Evolutionary conservation across 495 filamentous ascomycete genomes (phyloP), one percentile per base, ranked within the genome.

Genomic region (Neurospora sp.): DNA sequence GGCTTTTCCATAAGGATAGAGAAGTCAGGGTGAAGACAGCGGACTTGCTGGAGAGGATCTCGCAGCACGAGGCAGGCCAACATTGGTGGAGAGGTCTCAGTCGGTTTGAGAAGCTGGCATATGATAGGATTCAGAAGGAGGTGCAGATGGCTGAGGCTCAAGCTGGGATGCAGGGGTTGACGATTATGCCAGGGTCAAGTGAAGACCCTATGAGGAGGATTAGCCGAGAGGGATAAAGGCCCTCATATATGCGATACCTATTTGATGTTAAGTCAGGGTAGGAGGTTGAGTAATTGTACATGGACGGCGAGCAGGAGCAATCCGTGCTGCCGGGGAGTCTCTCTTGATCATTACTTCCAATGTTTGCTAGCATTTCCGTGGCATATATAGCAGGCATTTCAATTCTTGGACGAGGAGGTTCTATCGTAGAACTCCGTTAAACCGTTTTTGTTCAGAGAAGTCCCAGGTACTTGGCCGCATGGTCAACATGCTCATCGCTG

Each of bases 11-110:
- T 84, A 93, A 93, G 44, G 87, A 93, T 72, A 85, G 84, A 40
- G 92, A 92, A 72, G 94, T 97, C 37, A 88, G 96, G 48, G 83
- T 92, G 76, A 89, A 89, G 46, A 91, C 91, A 5, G 93, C 92
- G 18, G 92, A 92, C 42, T 84, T 98, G 44, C 82, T 99, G 31
- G 94, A 94, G 74, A 86, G 94, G 16, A 92, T 99, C 70, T 87
- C 89, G 70, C 88, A 88, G 66, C 95, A 99, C 83, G 91, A 95
- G 79, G 96, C 93, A 38, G 96, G 96, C 1, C 89, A 92, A 73
- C 94, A 97, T 80, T 98, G 96, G 86, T 99, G 95, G 93, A 88
- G 87, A 74, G 88, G 88, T 27, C 81, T 99, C 66, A 94, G 93
- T 72, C 86, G 94, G 72, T 99, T 97, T 76, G 90, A 94, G 74